Evolutionary conservation across 441 rosid species (phyloP).

Genomic region (Theobroma grandiflorum): DNA sequence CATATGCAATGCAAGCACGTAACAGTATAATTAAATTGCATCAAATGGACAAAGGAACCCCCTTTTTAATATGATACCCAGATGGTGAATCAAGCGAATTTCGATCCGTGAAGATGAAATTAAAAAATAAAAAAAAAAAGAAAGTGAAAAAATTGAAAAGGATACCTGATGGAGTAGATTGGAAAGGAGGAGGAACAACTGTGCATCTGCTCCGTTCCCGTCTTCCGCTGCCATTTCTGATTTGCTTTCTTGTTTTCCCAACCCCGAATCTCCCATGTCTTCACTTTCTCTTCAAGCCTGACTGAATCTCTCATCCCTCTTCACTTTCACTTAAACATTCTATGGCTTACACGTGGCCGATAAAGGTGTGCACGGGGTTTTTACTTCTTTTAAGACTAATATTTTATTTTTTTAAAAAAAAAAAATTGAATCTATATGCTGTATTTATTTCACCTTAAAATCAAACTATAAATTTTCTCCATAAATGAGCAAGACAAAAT

Average conservation of each 20-base stretch:
- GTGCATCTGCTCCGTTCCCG: slow-evolving; percentile 59
- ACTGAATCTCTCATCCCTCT: too few relatives aligned
- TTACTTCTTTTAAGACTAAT: too few relatives aligned
- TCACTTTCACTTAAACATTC: too few relatives aligned
- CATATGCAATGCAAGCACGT: background rate
- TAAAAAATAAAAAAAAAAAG: background rate
- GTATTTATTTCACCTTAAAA: too few relatives aligned
- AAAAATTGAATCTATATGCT: too few relatives aligned
- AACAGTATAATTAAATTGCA: background rate
- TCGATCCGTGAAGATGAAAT: background rate
- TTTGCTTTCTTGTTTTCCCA: background rate
- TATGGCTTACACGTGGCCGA: too few relatives aligned
- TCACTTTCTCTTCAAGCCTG: too few relatives aligned
- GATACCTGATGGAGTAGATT: slow-evolving; percentile 70
- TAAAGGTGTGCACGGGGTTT: too few relatives aligned
- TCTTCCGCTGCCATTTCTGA: slow-evolving; percentile 28
- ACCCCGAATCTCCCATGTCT: too few relatives aligned
- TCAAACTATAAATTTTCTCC: too few relatives aligned
- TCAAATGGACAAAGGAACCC: background rate
- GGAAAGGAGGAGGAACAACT: slow-evolving; percentile 74
- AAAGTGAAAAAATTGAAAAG: background rate
- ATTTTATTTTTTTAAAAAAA: too few relatives aligned
- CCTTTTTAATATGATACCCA: background rate
- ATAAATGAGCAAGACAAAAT: too few relatives aligned
- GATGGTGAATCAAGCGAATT: background rate